Conservation (phyloP, 768 basidiomycete species). For the Sistotremastrum suecicum region DNA sequence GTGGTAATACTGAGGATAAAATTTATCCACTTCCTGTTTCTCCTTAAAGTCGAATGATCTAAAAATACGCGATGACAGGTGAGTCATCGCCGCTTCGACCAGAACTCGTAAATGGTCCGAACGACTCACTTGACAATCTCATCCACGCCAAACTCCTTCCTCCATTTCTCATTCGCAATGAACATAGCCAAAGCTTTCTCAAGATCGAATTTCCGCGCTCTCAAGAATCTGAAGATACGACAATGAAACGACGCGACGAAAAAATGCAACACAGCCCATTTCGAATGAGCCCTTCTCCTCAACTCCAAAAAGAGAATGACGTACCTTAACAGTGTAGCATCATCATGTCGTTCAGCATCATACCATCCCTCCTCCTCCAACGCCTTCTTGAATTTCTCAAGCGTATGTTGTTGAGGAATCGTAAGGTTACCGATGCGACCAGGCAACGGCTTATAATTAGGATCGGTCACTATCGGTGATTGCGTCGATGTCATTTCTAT, state of each 20-base stretch:
- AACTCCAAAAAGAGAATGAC: constrained; percentile 6
- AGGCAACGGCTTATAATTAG: constrained; percentile 50
- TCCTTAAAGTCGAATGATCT: constrained; percentile 85
- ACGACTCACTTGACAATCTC: constrained; percentile 48
- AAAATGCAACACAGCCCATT: too few relatives aligned
- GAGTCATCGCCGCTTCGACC: background rate
- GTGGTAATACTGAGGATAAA: constrained; percentile 94
- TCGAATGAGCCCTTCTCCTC: too few relatives aligned
- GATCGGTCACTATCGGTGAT: constrained; percentile 30
- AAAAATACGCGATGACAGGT: constrained; percentile 2
- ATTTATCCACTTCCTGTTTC: constrained; percentile 70
- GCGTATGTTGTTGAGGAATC: constrained; percentile 41
- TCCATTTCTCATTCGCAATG: constrained; percentile 71
- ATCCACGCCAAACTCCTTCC: constrained; percentile 72
- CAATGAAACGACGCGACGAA: too few relatives aligned
- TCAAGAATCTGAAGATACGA: constrained; percentile 49
- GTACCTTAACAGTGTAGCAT: constrained; percentile 53
- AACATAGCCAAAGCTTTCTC: constrained; percentile 75
- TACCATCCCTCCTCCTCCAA: constrained; percentile 46
- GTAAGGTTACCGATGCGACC: constrained; percentile 74
- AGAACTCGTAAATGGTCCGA: background rate
- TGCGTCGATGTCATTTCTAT: too few relatives aligned
- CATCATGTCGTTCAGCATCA: constrained; percentile 53
- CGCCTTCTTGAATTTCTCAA: constrained; percentile 55
- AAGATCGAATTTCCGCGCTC: constrained; percentile 89